These are phyloP conservation scores for Picochlorum sp. DNA, from an alignment of 139 green algal genomes.

Conservation along the genomic window DNA sequence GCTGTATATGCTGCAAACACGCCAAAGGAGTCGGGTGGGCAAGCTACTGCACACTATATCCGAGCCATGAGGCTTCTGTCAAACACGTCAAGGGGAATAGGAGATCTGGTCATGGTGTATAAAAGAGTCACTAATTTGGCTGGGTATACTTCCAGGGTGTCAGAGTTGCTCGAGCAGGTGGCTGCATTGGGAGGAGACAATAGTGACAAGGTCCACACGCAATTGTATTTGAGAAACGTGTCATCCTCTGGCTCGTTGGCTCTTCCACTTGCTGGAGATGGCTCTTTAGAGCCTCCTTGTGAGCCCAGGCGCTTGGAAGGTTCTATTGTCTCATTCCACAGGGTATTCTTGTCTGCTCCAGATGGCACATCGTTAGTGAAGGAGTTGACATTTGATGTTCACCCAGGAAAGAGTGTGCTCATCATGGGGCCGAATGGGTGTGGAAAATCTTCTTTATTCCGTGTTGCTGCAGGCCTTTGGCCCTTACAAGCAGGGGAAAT, in stretches of 20 bases:
- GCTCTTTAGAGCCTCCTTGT: slow-evolving; percentile 12
- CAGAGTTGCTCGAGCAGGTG: slow-evolving; percentile 86
- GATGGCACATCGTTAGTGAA: slow-evolving; percentile 74
- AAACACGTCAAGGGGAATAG: slow-evolving; percentile 78
- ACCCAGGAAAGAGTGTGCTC: slow-evolving; percentile 53
- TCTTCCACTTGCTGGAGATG: slow-evolving; percentile 9
- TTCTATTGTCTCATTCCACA: slow-evolving; percentile 36
- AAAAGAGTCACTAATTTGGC: slow-evolving; percentile 85
- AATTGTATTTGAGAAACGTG: slow-evolving; percentile 71
- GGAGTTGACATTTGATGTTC: slow-evolving; percentile 72
- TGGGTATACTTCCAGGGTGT: slow-evolving; percentile 76
- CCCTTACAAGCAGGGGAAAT: slow-evolving; percentile 60
- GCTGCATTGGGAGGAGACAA: slow-evolving; percentile 52
- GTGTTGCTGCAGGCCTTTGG: slow-evolving; percentile 82
- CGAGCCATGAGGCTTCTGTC: slow-evolving; percentile 73
- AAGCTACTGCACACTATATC: slow-evolving; percentile 62
- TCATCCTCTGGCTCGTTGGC: slow-evolving; percentile 30
- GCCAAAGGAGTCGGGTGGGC: not conserved
- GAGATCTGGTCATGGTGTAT: slow-evolving; percentile 93
- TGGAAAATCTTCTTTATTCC: slow-evolving; percentile 71
- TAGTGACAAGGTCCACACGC: slow-evolving; percentile 25
- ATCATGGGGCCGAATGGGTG: slow-evolving; percentile 87
- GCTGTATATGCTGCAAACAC: slow-evolving; percentile 61
- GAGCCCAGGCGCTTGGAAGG: slow-evolving; percentile 29
- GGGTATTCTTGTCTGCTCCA: slow-evolving; percentile 76